These are phyloP conservation scores for Avena insularis DNA, from an alignment of 176 grass and related monocot species.

Conservation along the genomic window DNA sequence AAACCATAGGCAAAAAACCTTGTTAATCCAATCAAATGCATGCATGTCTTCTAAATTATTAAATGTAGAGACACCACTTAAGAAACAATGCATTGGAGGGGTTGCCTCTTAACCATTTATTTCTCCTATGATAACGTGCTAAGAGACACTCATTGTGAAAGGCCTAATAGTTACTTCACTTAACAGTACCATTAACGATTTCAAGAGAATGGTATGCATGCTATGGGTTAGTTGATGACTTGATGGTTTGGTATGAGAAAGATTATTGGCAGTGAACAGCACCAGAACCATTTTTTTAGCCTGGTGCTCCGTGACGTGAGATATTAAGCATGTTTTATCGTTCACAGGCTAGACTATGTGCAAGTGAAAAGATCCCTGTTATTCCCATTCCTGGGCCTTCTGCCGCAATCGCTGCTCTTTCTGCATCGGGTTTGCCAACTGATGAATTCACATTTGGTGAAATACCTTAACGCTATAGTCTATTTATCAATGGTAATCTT, in stretches of 20 bases:
- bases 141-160: too few relatives aligned
- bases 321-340: slow-evolving; percentile 25
- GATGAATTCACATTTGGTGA: slow-evolving; percentile 98
- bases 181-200: slow-evolving; percentile 1
- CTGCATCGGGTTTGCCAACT: slow-evolving; percentile 80
- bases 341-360: slow-evolving; percentile 84
- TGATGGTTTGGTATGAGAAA: not conserved
- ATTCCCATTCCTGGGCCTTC: slow-evolving; percentile 90
- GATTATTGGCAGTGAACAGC: slow-evolving; percentile 28
- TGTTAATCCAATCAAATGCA: too few relatives aligned
- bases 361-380: slow-evolving; percentile 71
- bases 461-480: not conserved
- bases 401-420: slow-evolving; percentile 82
- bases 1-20: too few relatives aligned
- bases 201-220: slow-evolving; percentile 1
- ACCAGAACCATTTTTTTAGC: slow-evolving; percentile 7
- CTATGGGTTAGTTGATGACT: slow-evolving; percentile 23
- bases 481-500: slow-evolving; percentile 8
- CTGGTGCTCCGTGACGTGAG: slow-evolving; percentile 13
- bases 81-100: too few relatives aligned
- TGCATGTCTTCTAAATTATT: too few relatives aligned
- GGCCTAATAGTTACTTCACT: not conserved
- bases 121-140: too few relatives aligned
- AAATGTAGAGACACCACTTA: too few relatives aligned
- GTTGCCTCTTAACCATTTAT: too few relatives aligned